Evolutionary conservation across 345 rosid species (phyloP).

Genomic region (Pseudoturritis turrita): DNA sequence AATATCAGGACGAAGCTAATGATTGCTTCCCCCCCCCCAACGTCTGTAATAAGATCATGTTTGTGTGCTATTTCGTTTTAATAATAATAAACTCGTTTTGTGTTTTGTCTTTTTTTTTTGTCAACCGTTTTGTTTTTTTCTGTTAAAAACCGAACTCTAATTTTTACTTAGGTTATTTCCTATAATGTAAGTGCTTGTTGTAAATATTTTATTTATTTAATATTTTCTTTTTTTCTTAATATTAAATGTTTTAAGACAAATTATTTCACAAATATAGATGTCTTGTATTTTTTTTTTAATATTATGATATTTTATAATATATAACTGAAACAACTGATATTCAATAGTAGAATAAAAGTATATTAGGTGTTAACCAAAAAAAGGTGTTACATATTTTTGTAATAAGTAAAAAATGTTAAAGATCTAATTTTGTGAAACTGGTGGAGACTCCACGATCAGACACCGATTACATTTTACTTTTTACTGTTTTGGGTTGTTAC

Average conservation of each 20-base stretch:
- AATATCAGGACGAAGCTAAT: slow-evolving; percentile 3
- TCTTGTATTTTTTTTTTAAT: background rate
- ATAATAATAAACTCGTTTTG: background rate
- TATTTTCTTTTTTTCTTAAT: background rate
- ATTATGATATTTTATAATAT: background rate
- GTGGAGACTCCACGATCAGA: too few relatives aligned
- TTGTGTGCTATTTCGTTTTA: background rate
- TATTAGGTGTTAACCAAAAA: too few relatives aligned
- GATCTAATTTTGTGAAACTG: too few relatives aligned
- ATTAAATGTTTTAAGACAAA: background rate
- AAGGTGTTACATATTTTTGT: too few relatives aligned
- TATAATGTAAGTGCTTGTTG: background rate
- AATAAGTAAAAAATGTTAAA: too few relatives aligned
- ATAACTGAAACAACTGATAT: too few relatives aligned
- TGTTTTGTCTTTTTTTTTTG: too few relatives aligned
- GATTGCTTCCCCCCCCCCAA: background rate
- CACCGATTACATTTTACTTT: background rate
- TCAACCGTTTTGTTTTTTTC: too few relatives aligned
- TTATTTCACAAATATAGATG: background rate
- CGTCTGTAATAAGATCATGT: slow-evolving; percentile 3
- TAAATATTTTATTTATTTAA: background rate
- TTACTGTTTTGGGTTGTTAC: background rate
- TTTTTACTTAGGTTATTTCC: too few relatives aligned
- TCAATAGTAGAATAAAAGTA: too few relatives aligned
- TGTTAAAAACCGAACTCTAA: too few relatives aligned